Conservation (phyloP, 1,139 yeast genomes). For the Yamadazyma diospyri region DNA sequence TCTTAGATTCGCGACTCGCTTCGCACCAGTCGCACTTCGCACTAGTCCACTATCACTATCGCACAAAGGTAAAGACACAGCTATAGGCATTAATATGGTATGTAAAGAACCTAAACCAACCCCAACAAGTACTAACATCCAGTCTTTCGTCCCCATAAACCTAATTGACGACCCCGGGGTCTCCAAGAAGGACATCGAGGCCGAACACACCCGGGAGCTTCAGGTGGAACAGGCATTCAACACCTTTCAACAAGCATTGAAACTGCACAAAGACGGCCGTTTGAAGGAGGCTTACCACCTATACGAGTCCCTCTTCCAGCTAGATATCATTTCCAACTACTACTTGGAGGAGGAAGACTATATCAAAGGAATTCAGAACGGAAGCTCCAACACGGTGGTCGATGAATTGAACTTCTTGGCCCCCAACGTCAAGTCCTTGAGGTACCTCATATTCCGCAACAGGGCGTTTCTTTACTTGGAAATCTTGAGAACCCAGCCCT, state of each 20-base stretch:
- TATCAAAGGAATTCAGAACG: constrained; percentile 41
- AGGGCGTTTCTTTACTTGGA: constrained; percentile 70
- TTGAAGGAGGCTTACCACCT: constrained; percentile 47
- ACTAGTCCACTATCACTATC: too few relatives aligned
- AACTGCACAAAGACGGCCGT: constrained; percentile 49
- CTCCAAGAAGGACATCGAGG: constrained; percentile 56
- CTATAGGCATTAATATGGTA: too few relatives aligned
- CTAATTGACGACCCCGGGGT: constrained; percentile 62
- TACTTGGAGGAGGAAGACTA: constrained; percentile 40
- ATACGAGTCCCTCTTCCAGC: constrained; percentile 62
- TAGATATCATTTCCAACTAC: constrained; percentile 62
- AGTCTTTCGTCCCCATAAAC: constrained; percentile 79
- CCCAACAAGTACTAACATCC: constrained; percentile 27
- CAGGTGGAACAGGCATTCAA: constrained; percentile 86
- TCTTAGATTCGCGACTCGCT: too few relatives aligned
- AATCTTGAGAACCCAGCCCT: constrained; percentile 21
- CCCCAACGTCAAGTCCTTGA: constrained; percentile 67
- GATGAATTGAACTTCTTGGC: constrained; percentile 51
- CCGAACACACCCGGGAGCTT: constrained; percentile 84
- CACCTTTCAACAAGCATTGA: constrained; percentile 68
- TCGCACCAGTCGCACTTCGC: too few relatives aligned
- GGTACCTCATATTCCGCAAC: constrained; percentile 78
- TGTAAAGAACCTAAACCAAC: too few relatives aligned
- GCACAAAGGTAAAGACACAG: too few relatives aligned
- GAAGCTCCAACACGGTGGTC: constrained; percentile 24